These are phyloP conservation scores for Talaromyces borbonicus DNA, from an alignment of 495 filamentous ascomycete genomes.

Conservation along the genomic window DNA sequence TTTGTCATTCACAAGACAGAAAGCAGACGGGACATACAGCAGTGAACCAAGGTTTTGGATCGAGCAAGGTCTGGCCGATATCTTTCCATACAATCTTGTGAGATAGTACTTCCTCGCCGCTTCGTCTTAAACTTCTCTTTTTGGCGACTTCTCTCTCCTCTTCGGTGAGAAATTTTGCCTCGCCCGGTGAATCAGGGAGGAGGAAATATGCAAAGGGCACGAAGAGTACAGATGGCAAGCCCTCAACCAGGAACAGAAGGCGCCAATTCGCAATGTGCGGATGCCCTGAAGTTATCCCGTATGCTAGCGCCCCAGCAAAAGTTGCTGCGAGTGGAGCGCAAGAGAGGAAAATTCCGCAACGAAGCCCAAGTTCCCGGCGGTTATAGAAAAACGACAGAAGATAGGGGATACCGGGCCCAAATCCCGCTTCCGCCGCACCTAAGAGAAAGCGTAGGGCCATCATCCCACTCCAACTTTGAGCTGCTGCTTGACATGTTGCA, in stretches of 20 bases:
- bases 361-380: slow-evolving; percentile 64
- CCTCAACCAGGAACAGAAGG: slow-evolving; percentile 76
- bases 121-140: slow-evolving; percentile 51
- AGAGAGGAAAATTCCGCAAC: slow-evolving; percentile 66
- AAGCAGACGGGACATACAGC: slow-evolving; percentile 25
- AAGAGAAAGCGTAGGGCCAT: slow-evolving; percentile 61
- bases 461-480: slow-evolving; percentile 51
- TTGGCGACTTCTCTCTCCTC: slow-evolving; percentile 63
- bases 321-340: slow-evolving; percentile 74
- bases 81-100: slow-evolving; percentile 50
- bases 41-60: slow-evolving; percentile 51
- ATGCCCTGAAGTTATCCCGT: slow-evolving; percentile 67
- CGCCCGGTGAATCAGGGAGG: slow-evolving; percentile 61
- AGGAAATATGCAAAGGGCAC: slow-evolving; percentile 55
- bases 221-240: slow-evolving; percentile 59
- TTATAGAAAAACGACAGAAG: slow-evolving; percentile 79
- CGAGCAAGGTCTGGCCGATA: slow-evolving; percentile 43
- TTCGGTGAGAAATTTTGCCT: slow-evolving; percentile 58
- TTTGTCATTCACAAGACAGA: neutral
- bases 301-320: slow-evolving; percentile 76
- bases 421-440: slow-evolving; percentile 56
- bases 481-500: slow-evolving; percentile 50
- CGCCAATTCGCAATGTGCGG: slow-evolving; percentile 64
- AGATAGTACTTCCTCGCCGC: slow-evolving; percentile 45
- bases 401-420: slow-evolving; percentile 60